These are phyloP conservation scores for Avena insularis DNA, from an alignment of 176 grass and related monocot genomes.

Conservation along the genomic window DNA sequence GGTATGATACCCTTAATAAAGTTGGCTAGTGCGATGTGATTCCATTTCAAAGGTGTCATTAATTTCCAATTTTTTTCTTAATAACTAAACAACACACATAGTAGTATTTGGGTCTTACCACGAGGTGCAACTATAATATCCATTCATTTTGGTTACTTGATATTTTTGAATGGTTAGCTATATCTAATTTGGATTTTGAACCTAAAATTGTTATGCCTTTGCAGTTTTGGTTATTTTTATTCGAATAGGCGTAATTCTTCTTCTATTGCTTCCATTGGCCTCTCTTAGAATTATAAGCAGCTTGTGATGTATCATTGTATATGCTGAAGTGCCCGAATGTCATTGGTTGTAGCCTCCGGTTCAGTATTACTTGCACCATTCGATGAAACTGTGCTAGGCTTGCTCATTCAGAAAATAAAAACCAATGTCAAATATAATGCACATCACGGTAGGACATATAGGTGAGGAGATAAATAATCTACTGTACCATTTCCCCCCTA, in stretches of 20 bases:
- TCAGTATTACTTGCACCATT: neutral
- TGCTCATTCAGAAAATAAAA: neutral
- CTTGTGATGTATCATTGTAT: neutral
- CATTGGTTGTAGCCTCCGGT: neutral
- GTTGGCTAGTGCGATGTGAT: neutral
- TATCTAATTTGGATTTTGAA: neutral
- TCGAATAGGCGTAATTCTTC: neutral
- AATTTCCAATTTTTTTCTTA: neutral
- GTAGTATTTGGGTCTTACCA: neutral
- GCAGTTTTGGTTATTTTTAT: neutral
- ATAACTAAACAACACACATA: neutral
- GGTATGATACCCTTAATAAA: neutral
- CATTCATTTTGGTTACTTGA: neutral
- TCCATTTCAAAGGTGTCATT: neutral
- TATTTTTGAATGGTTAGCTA: neutral
- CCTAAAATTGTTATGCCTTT: neutral
- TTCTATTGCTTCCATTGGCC: neutral
- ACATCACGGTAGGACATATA: neutral
- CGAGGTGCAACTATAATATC: neutral
- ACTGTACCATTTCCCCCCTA: too few species aligned
- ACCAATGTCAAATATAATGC: neutral
- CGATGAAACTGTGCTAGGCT: neutral
- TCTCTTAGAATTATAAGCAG: neutral
- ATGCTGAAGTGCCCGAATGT: neutral
- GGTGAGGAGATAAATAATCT: neutral